Base-by-base conservation (phyloP, 495 filamentous ascomycete genomes). In the Penicillium malachiteum region DNA sequence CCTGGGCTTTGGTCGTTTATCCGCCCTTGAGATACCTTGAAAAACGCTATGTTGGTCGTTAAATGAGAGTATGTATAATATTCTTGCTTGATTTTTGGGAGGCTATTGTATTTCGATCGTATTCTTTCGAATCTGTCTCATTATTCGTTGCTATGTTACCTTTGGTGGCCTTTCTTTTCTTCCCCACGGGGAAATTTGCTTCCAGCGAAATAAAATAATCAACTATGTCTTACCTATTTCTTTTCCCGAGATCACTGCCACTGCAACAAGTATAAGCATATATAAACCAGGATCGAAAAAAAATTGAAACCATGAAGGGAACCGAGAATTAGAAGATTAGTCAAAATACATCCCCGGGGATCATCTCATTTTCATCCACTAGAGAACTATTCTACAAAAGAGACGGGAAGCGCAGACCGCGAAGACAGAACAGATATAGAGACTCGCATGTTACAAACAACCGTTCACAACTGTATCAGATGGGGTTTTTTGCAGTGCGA, bases 1-100 rank as follows among this genome's bases (percentile, higher is more conserved):
- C 69, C 7, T 82, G 77, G 69, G 69, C 78, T 5, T 63, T 71
- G 30, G 50, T 83, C 17, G 67, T 77, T 32, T 84, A 76, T 55
- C 78, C 77, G n/a, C 77, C 76, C 26, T 53, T 82, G 48, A 62
- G 81, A 51, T 78, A 68, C 55, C 6, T 79, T 34, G 81, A 84
- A 60, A 61, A 79, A 31, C 73, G 62, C 54, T 62, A 66, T 31
- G 7, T 40, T 17, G 34, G 21, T 7, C 35, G 48, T n/a, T 40
- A 12, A 38, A 26, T 21, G 21, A 26, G 21, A 26, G 21, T 26
- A 26, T 26, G 21, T 26, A 26, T 4, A 26, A 26, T 26, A 26
- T 26, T 26, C 21, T 26, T 26, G 4, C 21, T 26, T 1, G 21
- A 26, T 26, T 26, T 4, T 26, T 26, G 21, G 21, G 21, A 26